Percentiles rank a stretch among this genome's conserved stretches.
These are phyloP conservation scores for Fusarium sacchari DNA, from an alignment of 2,329 filamentous ascomycete species.

Conservation along the genomic window DNA sequence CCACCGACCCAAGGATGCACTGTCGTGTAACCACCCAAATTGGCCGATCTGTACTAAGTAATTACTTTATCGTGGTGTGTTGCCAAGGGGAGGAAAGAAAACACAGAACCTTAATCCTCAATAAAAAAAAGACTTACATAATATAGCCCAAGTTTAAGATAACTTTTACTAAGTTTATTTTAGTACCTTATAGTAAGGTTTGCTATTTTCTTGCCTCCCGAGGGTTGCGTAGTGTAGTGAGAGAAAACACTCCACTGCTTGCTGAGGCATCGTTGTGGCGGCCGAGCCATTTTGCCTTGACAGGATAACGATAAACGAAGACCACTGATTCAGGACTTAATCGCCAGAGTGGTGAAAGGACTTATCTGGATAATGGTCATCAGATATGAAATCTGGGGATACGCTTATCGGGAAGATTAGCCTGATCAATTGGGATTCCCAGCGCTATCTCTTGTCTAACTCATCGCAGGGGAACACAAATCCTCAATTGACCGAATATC, in stretches of 20 bases:
- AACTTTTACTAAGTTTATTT: too few species aligned
- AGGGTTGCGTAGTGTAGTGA: accelerated
- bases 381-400: not conserved
- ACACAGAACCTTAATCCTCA: too few species aligned
- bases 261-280: not conserved
- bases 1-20: not conserved
- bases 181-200: too few species aligned
- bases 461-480: not conserved
- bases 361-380: accelerated
- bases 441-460: not conserved
- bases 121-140: too few species aligned
- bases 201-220: too few species aligned
- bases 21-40: too few species aligned
- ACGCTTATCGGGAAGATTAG: not conserved
- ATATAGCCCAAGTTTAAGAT: too few species aligned
- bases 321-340: not conserved
- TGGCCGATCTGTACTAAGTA: accelerated
- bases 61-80: accelerated
- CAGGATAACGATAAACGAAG: not conserved
- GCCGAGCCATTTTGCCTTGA: accelerated
- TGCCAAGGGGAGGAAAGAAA: too few species aligned
- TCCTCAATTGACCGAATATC: accelerated
- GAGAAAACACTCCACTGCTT: accelerated
- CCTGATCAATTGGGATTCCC: not conserved
- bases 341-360: accelerated